Evolutionary conservation across 2,329 filamentous ascomycete genomes (phyloP).

Genomic region (Xylaria sp.): DNA sequence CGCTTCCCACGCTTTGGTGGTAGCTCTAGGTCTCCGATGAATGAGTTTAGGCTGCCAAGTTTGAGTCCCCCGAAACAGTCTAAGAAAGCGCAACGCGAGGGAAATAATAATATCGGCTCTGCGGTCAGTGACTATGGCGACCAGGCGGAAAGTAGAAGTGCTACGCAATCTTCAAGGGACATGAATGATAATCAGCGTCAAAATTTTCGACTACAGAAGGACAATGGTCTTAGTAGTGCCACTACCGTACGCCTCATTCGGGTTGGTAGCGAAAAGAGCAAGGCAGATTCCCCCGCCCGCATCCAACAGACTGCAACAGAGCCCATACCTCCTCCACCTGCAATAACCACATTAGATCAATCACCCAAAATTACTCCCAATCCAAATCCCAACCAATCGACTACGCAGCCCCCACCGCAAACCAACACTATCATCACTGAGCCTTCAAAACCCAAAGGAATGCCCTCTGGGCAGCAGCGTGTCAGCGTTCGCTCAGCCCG

Average conservation of each 20-base stretch:
- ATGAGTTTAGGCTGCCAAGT: constrained; percentile 47
- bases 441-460: constrained; percentile 24
- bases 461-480: constrained; percentile 23
- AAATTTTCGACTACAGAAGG: constrained; percentile 48
- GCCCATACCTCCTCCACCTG: constrained; percentile 18
- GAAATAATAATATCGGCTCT: constrained; percentile 40
- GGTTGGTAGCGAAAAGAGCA: constrained; percentile 45
- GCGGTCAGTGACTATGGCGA: constrained; percentile 43
- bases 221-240: constrained; percentile 44
- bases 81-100: constrained; percentile 40
- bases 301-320: constrained; percentile 11
- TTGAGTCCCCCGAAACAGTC: constrained; percentile 42
- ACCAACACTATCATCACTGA: constrained; percentile 13
- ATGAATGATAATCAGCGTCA: constrained; percentile 38
- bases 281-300: constrained; percentile 6
- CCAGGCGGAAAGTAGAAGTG: constrained; percentile 7
- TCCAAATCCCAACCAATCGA: constrained; percentile 13
- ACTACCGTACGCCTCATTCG: constrained; percentile 49
- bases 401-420: neutral
- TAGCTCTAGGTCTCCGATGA: constrained; percentile 43
- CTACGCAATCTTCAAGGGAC: neutral
- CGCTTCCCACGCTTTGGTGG: constrained; percentile 46
- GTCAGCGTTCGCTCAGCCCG: constrained; percentile 34
- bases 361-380: constrained; percentile 14
- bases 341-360: constrained; percentile 16